Base-by-base conservation (phyloP, 345 rosid genomes). In the Eucalyptus tenuipes region DNA sequence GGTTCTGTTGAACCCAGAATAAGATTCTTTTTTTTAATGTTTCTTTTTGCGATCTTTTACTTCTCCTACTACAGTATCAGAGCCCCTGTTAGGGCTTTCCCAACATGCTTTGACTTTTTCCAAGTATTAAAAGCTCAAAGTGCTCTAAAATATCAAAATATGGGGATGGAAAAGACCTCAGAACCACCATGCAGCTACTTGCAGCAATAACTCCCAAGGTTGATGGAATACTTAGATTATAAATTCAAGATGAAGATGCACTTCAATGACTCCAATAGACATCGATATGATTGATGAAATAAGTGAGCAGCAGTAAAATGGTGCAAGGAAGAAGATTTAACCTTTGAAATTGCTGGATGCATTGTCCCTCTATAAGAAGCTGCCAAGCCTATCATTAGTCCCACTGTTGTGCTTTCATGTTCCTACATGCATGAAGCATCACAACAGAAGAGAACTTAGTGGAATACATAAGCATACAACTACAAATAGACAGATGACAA, bases 381-480 rank as follows among this genome's bases (percentile, higher is more conserved):
- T 88, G 99, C 98, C 91, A 97, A 95, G 88, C 99, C 99, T 91
- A 97, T 97, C 98, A 97, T 95, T 91, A 97, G 89, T 42, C 99
- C 99, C 44, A 96, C 97, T 5, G 97, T 95, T 85, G 99, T 97
- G 93, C 95, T 93, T 90, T 97, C 99, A 93, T 97, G 99, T 90
- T 95, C 97, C 99, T 97, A 87, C 79, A 27, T 84, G 61, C 89
- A 75, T 57, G 48, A 89, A 88, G 87, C 57, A 90, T 84, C 87
- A 90, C 55, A 53, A 57, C 31, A 53, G 48, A 85, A 71, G 20
- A 81, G 42, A 59, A 59, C 79, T 42, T 40, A 66, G 7, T 5
- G 10, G 88, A 87, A 64, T 29, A 42, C 25, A 45, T 17, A 24
- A 85, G 5, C 87, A 49, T 8, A 75, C 84, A 75, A 20, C 84